Base-by-base conservation (phyloP, 805 yeast species). In the Starmerella ratchasimensis region DNA sequence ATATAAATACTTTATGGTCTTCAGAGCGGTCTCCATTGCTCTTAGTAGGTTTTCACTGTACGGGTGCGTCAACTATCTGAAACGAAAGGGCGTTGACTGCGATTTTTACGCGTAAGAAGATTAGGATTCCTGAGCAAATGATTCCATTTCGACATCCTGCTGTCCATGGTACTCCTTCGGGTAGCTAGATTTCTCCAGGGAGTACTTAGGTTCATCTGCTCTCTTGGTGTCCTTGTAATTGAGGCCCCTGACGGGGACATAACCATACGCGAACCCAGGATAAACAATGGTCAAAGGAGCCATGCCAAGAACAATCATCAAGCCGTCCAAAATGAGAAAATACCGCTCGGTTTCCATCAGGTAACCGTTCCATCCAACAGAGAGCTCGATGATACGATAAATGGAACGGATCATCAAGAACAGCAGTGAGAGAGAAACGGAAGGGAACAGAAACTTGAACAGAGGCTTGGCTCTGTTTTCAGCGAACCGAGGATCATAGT, bases 331-430 rank as follows among this genome's bases (percentile, higher is more conserved):
- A 16, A 68, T 62, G 53, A 76, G 60, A 48, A 77, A 70, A 48
- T 68, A 74, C 33, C 62, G 56, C 53, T 78, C 83, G 38, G 69
- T 71, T 2, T 65, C 61, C 33, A 80, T 76, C 11, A 83, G 60
- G 39, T 56, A 63, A 1, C 93, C 86, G 5, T 52, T 41, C 78
- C 84, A 80, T 10, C 86, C 88, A 51, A 74, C 72, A 2, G 74
- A 57, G 41, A 83, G 62, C 57, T 83, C 94, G 27, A 71, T 65
- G 21, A 80, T 66, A 53, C 94, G 69, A 58, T 79, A 82, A 28
- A 75, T 61, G 47, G 86, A 78, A 52, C 94, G 68, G 21, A 71
- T 61, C 44, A 69, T 75, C 18, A 82, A 65, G 29, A 72, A 65
- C 3, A 69, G 17, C 3, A 73, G 72, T 1, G 77, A 61, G 3